Evolutionary conservation across 2,329 filamentous ascomycete genomes (phyloP).

Genomic region (Neophaeococcomyces mojaviensis): DNA sequence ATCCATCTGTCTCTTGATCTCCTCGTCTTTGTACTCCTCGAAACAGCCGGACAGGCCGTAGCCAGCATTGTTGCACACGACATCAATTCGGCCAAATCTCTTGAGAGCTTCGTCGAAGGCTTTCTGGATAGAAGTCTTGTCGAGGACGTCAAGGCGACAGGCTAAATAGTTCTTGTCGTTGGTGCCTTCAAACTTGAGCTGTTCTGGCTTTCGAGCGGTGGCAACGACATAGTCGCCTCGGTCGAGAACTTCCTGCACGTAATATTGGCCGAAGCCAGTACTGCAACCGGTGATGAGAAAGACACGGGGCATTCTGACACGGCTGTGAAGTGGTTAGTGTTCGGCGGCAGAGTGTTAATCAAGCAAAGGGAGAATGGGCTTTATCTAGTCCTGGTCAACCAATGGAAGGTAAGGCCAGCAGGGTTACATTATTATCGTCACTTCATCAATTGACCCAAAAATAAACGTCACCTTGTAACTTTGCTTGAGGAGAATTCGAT

Average conservation of each 20-base stretch:
- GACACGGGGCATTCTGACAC: constrained; percentile 14
- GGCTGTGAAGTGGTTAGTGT: too few species aligned
- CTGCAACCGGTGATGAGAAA: constrained; percentile 39
- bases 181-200: constrained; percentile 14
- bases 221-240: constrained; percentile 37
- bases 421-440: too few species aligned
- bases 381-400: too few species aligned
- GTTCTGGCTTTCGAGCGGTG: constrained; percentile 31
- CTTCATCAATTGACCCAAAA: too few species aligned
- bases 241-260: constrained; percentile 31
- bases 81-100: constrained; percentile 50
- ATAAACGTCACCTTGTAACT: too few species aligned
- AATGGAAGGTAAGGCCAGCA: too few species aligned
- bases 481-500: too few species aligned
- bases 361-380: too few species aligned
- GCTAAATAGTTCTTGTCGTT: constrained; percentile 38
- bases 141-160: constrained; percentile 47
- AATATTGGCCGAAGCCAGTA: constrained; percentile 37
- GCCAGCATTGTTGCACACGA: constrained; percentile 56
- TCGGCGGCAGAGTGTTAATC: too few species aligned
- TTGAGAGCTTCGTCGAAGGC: constrained; percentile 36
- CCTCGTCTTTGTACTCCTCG: constrained; percentile 43
- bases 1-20: constrained; percentile 49
- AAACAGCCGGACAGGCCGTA: constrained; percentile 49
- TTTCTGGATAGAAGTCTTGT: constrained; percentile 34